Base-by-base conservation (phyloP, 1,284 basidiomycete genomes). In the Ceraceosorus guamensis region DNA sequence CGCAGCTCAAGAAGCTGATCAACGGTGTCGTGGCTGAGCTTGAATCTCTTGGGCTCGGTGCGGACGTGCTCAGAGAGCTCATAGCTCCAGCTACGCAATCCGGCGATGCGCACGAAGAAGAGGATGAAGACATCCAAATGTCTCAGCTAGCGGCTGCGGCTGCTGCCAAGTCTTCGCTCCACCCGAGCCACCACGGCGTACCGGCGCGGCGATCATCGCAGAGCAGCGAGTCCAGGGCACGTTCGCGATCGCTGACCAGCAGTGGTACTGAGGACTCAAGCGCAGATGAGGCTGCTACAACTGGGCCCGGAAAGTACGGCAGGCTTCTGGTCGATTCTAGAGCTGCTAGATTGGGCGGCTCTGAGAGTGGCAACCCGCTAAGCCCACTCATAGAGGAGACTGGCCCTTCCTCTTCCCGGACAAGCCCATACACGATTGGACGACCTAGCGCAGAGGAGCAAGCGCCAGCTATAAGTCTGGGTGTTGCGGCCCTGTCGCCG, bases 1-100 rank as follows among this genome's bases (percentile, higher is more conserved):
- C 33, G 13, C 70, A 91, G 87, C 84, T 97, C 63, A 96, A 97
- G 78, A 91, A 90, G 71, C 81, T 95, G 52, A 91, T 97, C 72
- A 89, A 91, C 68, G 83, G 86, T 73, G 84, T 92, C 48, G 89
- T 88, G 0, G 78, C 80, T 14, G 91, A 97, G 76, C 84, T 97
- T 33, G 81, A 84, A 6, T 81, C 83, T 6, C 80, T 92, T 52
- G 91, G 91, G 6, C 80, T 93, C 4, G 83, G 82, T 48, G 86
- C 81, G 0, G 78, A 80, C 5, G 80, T 84, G 0, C 77, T 85
- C n/a, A 77, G 81, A 50, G 78, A 79, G 50, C 76, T 83, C 6
- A 75, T 82, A 18, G 46, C 64, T 13, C 66, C 64, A 3, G 56
- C 61, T 5, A 65, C 64, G 14, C 58, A 56, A 24, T 11, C 39